phyloP scores from a whole-genome alignment of 2,329 filamentous ascomycete genomes.

The Verticillium longisporum region DNA sequence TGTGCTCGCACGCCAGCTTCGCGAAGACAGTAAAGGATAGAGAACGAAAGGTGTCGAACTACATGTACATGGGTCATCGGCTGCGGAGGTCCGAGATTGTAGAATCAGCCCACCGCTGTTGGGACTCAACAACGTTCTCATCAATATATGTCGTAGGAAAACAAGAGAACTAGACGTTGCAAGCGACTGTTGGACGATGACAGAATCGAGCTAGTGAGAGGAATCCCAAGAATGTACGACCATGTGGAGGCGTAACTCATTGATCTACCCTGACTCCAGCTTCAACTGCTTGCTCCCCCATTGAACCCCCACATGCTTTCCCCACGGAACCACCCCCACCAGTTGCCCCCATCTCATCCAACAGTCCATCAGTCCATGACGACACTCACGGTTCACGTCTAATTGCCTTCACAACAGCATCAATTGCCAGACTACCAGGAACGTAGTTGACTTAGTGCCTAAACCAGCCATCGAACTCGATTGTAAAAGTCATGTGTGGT shows the following conservation, averaged over 20 bases:
- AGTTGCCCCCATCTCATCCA: not conserved
- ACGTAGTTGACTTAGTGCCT: not conserved
- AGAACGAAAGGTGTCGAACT: too few species aligned
- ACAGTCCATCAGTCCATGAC: not conserved
- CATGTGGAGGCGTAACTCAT: not conserved
- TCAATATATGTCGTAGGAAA: not conserved
- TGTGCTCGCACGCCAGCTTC: too few species aligned
- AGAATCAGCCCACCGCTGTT: too few species aligned
- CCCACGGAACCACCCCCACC: not conserved
- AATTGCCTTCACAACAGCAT: not conserved
- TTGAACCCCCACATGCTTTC: not conserved
- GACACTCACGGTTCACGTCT: not conserved
- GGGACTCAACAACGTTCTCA: too few species aligned
- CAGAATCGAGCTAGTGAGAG: not conserved
- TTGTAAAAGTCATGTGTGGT: constrained; percentile 22
- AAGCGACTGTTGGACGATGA: not conserved
- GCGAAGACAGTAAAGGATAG: too few species aligned
- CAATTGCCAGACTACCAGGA: not conserved
- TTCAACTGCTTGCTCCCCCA: not conserved
- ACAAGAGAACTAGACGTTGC: not conserved
- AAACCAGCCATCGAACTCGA: not conserved
- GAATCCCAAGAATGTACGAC: not conserved
- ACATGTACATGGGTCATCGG: too few species aligned
- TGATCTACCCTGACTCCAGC: not conserved
- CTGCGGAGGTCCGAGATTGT: too few species aligned